Evolutionary conservation across 2,329 filamentous ascomycete genomes (phyloP), one percentile per base, ranked within the genome.

Genomic region (Fusarium xylarioides): DNA sequence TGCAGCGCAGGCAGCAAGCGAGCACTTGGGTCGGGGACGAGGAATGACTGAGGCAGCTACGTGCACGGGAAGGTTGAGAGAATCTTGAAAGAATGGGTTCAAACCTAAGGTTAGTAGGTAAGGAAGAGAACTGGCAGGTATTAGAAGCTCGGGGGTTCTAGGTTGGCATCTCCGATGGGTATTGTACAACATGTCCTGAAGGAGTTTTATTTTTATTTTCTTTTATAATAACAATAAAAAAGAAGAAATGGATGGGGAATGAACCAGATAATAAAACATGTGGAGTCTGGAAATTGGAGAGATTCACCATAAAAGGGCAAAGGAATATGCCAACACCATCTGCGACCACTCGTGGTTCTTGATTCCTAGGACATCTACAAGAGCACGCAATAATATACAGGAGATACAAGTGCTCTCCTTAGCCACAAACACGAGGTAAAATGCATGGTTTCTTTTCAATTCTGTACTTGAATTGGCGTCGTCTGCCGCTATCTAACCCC

Each of bases 21-120:
- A 30, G 14, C 34, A 53, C 52, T 59, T 56, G 57, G 56, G 68
- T 63, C 34, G 57, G 61, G 56, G 56, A 71, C 67, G 63, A 71
- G 43, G 30, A 71, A 46, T 61, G 43, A 50, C 44, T 53, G 54
- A 71, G 57, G 63, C 46, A 66, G 54, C 35, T 49, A 47, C 35
- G 54, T 34, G 35, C n/a, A 30, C 42, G 16, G 23, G 12, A 30
- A 23, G 19, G 28, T 18, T 47, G n/a, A 56, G n/a, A 55, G 37
- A 50, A 26, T 30, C 16, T 32, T 26, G 40, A 35, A 32, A 21
- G 9, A n/a, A 46, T 47, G 30, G 18, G 18, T 26, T 47, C 23
- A 18, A 11, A 26, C 26, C 37, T 12, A 38, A 3, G 8, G 30
- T 28, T 28, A 28, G 26, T 28, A 28, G 26, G 26, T 7, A 26